These are phyloP conservation scores for Colletotrichum sp. DNA, from an alignment of 2,329 filamentous ascomycete genomes.

Conservation along the genomic window DNA sequence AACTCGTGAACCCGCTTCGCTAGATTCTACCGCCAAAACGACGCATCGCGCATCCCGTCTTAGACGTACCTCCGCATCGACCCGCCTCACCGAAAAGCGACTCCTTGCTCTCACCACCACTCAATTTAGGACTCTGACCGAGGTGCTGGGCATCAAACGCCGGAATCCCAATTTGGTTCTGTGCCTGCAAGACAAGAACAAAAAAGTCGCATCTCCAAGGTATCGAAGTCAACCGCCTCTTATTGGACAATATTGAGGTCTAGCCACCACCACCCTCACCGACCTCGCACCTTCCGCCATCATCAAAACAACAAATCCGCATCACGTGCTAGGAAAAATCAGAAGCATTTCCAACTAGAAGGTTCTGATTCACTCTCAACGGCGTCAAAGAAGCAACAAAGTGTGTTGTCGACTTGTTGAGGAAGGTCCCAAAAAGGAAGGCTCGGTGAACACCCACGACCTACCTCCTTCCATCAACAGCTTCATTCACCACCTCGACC, in stretches of 20 bases:
- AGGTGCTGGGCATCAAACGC: neutral
- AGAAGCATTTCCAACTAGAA: neutral
- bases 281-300: neutral
- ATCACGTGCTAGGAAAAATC: neutral
- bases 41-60: neutral
- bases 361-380: neutral
- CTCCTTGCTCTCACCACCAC: neutral
- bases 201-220: neutral
- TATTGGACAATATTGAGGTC: neutral
- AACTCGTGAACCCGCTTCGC: neutral
- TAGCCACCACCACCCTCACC: neutral
- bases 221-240: neutral
- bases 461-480: slow-evolving; percentile 8
- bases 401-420: neutral
- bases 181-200: neutral
- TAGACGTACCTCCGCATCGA: neutral
- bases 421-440: neutral
- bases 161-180: neutral
- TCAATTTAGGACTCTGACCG: neutral
- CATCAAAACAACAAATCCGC: neutral
- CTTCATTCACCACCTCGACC: slow-evolving; percentile 1
- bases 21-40: neutral
- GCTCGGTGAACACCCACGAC: neutral
- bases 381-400: neutral
- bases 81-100: neutral